phyloP scores from a whole-genome alignment of 169 alveolate genomes.

The Eimeria necatrix region DNA sequence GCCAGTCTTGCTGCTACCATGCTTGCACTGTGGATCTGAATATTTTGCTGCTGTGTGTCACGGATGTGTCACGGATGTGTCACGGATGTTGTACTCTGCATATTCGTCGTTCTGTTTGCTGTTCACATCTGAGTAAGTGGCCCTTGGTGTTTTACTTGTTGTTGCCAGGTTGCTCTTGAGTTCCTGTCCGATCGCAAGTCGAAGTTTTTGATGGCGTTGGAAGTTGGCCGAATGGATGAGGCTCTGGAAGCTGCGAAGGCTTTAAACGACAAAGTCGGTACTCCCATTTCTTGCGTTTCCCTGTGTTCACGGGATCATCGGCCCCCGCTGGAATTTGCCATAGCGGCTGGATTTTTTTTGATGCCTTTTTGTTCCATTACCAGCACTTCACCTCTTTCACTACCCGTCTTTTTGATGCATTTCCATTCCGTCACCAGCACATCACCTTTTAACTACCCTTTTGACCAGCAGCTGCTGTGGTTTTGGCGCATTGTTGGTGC shows the following conservation, averaged over 20 bases:
- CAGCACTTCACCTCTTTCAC: no score
- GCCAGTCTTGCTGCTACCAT: neutral
- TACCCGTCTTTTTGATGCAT: no score
- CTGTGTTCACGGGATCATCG: no score
- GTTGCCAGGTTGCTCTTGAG: constrained; percentile 88
- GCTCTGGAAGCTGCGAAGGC: constrained; percentile 90
- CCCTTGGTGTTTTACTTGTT: neutral
- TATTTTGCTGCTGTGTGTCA: neutral
- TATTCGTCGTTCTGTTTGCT: no score
- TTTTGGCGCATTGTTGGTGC: neutral
- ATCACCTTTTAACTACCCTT: no score
- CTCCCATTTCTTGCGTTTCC: neutral
- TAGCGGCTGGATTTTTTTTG: no score
- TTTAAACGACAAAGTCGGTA: constrained; percentile 86
- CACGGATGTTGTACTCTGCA: neutral
- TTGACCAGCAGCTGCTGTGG: no score
- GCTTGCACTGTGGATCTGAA: neutral
- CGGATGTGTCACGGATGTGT: neutral
- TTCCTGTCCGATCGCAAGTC: constrained; percentile 92
- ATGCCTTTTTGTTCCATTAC: no score
- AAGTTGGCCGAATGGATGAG: constrained; percentile 90
- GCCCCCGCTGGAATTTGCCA: no score
- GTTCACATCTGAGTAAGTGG: no score
- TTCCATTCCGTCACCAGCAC: no score
- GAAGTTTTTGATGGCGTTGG: constrained; percentile 91